Evolutionary conservation across 768 basidiomycete genomes (phyloP).

Genomic region (Hygrophoropsis aurantiaca): DNA sequence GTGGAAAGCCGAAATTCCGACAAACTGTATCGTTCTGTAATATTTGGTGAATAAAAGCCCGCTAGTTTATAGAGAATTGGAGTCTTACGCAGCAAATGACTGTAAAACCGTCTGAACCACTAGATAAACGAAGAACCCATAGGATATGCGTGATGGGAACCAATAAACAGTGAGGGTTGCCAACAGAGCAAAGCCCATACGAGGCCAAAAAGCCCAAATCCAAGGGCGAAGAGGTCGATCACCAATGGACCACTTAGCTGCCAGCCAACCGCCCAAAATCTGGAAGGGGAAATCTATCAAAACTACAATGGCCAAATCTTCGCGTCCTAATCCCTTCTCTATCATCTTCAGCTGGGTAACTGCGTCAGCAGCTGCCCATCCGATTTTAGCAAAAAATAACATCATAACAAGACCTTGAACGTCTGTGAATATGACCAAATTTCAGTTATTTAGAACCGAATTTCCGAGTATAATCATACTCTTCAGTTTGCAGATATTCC

Average conservation of each 20-base stretch:
- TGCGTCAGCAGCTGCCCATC: constrained; percentile 92
- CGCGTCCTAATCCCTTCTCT: constrained; percentile 93
- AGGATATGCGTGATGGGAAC: constrained; percentile 77
- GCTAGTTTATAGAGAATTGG: background rate
- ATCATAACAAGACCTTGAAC: constrained; percentile 84
- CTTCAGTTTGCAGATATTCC: constrained; percentile 86
- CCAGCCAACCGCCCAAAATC: constrained; percentile 91
- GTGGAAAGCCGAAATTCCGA: constrained; percentile 98
- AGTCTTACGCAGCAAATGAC: constrained; percentile 78
- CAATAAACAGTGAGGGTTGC: constrained; percentile 77
- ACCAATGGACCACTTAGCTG: constrained; percentile 87
- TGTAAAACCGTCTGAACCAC: constrained; percentile 80
- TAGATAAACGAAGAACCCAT: constrained; percentile 77
- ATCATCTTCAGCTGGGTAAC: constrained; percentile 91
- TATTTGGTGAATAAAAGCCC: too few species aligned
- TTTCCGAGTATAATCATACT: constrained; percentile 51
- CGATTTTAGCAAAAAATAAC: constrained; percentile 91
- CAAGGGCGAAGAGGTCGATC: constrained; percentile 81
- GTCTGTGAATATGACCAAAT: constrained; percentile 48
- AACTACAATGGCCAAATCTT: constrained; percentile 94
- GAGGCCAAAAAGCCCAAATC: constrained; percentile 89
- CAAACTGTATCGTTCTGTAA: constrained; percentile 95
- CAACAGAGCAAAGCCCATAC: constrained; percentile 69
- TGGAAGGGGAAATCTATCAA: constrained; percentile 98
- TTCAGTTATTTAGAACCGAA: background rate